Evolutionary conservation across 495 filamentous ascomycete genomes (phyloP).

Genomic region (Penicillium arizonense): DNA sequence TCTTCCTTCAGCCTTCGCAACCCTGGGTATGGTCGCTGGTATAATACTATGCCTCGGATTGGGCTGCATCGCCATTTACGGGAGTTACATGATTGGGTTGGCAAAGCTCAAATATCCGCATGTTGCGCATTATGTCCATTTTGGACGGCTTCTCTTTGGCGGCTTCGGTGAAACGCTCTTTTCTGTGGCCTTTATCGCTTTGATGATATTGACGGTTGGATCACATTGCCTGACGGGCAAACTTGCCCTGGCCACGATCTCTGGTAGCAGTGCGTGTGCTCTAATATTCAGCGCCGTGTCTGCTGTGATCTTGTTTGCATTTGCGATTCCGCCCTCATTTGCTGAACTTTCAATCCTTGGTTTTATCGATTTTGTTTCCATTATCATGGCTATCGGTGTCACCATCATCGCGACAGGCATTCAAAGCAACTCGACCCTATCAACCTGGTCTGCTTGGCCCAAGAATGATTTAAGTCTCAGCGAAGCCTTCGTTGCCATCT

Average conservation of each 20-base stretch:
- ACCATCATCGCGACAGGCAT: slow-evolving; percentile 65
- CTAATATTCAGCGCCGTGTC: slow-evolving; percentile 63
- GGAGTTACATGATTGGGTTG: slow-evolving; percentile 68
- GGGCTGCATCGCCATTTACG: slow-evolving; percentile 68
- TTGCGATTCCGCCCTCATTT: slow-evolving; percentile 60
- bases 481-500: slow-evolving; percentile 56
- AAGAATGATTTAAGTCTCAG: slow-evolving; percentile 29
- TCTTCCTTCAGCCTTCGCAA: slow-evolving; percentile 57
- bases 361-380: slow-evolving; percentile 62
- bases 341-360: slow-evolving; percentile 56
- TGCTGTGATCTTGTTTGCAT: slow-evolving; percentile 55
- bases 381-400: slow-evolving; percentile 63
- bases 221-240: slow-evolving; percentile 71
- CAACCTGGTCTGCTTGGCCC: slow-evolving; percentile 38
- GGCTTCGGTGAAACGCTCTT: slow-evolving; percentile 60
- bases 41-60: slow-evolving; percentile 53
- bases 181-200: slow-evolving; percentile 53
- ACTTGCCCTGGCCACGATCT: slow-evolving; percentile 64
- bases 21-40: slow-evolving; percentile 59
- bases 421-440: slow-evolving; percentile 10
- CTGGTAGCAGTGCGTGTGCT: slow-evolving; percentile 58
- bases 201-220: slow-evolving; percentile 65
- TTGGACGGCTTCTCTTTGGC: slow-evolving; percentile 52
- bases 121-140: slow-evolving; percentile 65
- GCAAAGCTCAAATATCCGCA: slow-evolving; percentile 65